Conservation (phyloP, 768 basidiomycete species). For the Myochromella boudieri region DNA sequence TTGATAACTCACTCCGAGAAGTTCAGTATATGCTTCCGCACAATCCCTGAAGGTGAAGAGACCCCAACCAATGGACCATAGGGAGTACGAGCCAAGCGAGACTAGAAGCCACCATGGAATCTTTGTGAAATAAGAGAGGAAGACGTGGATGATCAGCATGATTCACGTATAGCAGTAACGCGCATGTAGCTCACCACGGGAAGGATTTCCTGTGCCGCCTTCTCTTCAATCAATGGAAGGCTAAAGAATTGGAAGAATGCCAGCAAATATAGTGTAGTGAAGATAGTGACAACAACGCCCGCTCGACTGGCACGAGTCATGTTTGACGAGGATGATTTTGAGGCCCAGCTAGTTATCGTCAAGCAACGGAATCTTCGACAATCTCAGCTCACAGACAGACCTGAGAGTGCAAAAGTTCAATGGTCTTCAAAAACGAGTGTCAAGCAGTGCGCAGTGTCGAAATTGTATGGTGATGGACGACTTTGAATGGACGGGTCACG, state of each 20-base stretch:
- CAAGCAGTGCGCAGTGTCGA: no score
- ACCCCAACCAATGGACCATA: conserved; percentile 77
- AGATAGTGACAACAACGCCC: conserved; percentile 40
- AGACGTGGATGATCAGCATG: background rate
- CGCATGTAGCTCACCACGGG: conserved; percentile 53
- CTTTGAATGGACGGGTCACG: no score
- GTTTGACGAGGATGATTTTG: background rate
- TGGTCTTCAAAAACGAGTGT: no score
- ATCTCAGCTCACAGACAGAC: no score
- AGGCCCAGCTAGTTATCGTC: background rate
- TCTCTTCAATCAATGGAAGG: conserved; percentile 51
- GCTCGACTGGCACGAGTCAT: conserved; percentile 69
- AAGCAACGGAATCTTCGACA: no score
- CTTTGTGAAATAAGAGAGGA: conserved; percentile 32
- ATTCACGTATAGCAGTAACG: background rate
- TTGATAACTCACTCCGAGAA: conserved; percentile 60
- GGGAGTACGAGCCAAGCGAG: conserved; percentile 75
- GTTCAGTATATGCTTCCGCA: conserved; percentile 74
- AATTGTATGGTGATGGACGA: no score
- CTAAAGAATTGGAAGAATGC: conserved; percentile 53
- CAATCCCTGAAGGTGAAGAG: conserved; percentile 74
- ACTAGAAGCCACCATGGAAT: conserved; percentile 84
- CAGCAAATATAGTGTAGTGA: conserved; percentile 53
- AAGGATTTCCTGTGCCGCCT: conserved; percentile 47
- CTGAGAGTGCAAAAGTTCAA: no score